Evolutionary conservation across 345 rosid genomes (phyloP), one percentile per base, ranked within the genome.

Genomic region (Isatis tinctoria): DNA sequence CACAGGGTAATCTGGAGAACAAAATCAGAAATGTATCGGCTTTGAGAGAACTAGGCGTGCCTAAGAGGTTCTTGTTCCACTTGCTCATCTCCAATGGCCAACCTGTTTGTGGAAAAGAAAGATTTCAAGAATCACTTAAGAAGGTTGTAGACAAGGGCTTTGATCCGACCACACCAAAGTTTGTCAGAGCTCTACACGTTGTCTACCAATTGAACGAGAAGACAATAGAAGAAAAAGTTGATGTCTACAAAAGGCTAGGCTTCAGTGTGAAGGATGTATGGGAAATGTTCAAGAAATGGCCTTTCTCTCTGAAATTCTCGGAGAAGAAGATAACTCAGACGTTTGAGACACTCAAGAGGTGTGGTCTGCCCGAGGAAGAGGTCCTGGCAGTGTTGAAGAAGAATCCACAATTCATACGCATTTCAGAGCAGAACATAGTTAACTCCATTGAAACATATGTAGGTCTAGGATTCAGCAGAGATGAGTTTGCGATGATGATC

Each of bases 191-290:
- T 22, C 9, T 84, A 3, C 28, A 3, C 0, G 24, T 49, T 8
- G 2, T 76, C 14, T 8, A 4, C 8, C 4, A 7, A 17, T 3
- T 20, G 11, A 60, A 17, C 0, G 2, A 67, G 4, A 9, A 52
- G 14, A 67, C 71, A 12, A 67, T 67, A 62, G 76, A 66, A 49
- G 59, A 66, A 14, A 66, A 35, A 36, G 8, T 35, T 2, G 2
- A 22, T 6, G 22, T 51, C 0, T 66, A 66, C 22, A 49, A 5
- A 47, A 71, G 84, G 82, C 37, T 84, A 71, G 84, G 82, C 37
- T 84, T 74, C 41, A 8, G 59, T 18, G 65, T 58, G 9, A 73
- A 16, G 0, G 82, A 75, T 7, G 6, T 71, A 45, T 33, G 41
- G 57, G 14, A 26, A 8, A 76, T 76, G 0, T 82, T 82, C 41